A percentile compares a stretch with the other conserved stretches of the same genome.
Evolutionary conservation across 352 stramenopile genomes (phyloP).

Genomic region (Globisporangium carolinianum): DNA sequence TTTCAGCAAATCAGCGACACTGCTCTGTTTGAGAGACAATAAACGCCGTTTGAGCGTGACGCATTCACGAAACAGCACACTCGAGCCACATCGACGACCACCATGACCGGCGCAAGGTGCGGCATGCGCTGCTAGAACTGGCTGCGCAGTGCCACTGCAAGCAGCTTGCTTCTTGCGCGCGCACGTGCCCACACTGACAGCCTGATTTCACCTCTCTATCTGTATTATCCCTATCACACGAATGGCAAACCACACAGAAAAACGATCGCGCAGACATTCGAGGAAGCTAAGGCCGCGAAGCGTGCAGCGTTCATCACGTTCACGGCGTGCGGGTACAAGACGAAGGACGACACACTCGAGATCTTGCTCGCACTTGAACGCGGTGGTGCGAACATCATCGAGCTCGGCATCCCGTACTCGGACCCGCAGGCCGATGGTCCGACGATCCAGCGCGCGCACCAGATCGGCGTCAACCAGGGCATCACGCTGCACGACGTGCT

Average conservation of each 20-base stretch:
- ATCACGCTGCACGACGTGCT: slow-evolving; percentile 93
- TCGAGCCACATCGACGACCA: not conserved
- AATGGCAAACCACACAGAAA: slow-evolving; percentile 21
- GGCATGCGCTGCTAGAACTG: not conserved
- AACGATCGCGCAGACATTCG: slow-evolving; percentile 61
- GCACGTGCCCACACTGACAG: not conserved
- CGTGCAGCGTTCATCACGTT: slow-evolving; percentile 95
- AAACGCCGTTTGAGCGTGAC: not conserved
- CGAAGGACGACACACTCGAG: slow-evolving; percentile 91
- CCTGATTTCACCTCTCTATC: not conserved
- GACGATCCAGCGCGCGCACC: slow-evolving; percentile 94
- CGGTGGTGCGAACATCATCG: slow-evolving; percentile 95
- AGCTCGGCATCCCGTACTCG: slow-evolving; percentile 96
- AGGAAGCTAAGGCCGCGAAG: slow-evolving; percentile 55
- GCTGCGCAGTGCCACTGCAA: not conserved
- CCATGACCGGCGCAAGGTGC: not conserved
- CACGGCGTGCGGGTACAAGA: slow-evolving; percentile 94
- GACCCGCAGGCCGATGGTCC: slow-evolving; percentile 97
- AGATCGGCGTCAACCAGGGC: slow-evolving; percentile 92
- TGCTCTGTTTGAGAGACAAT: not conserved
- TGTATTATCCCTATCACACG: not conserved
- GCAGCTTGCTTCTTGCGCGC: too few relatives aligned
- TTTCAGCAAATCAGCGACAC: not conserved
- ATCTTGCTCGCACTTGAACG: slow-evolving; percentile 95
- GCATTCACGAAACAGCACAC: not conserved